A percentile compares a stretch with the other conserved stretches of the same genome.
Conservation (phyloP, 139 green algal species). For the Volvox africanus region DNA sequence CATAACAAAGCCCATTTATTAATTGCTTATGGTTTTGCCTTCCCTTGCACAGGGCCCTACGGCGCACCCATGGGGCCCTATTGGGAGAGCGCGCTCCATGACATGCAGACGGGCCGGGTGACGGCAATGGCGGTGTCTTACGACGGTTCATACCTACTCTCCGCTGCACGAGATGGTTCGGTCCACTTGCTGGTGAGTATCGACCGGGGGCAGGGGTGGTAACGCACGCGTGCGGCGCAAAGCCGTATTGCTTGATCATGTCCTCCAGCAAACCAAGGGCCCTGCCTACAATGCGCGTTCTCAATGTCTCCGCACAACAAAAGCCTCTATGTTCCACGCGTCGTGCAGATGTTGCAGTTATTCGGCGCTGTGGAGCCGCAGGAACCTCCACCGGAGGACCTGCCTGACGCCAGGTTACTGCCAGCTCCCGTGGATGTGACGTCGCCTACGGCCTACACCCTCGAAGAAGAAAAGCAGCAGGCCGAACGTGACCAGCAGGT, state of each 20-base stretch:
- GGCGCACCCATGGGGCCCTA: neutral
- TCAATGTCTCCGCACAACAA: too few relatives aligned
- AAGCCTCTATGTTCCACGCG: neutral
- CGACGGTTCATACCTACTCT: constrained; percentile 78
- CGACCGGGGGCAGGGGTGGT: too few relatives aligned
- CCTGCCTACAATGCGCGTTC: too few relatives aligned
- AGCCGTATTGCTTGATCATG: too few relatives aligned
- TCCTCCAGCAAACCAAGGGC: too few relatives aligned
- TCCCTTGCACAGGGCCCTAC: neutral
- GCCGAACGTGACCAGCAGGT: constrained; percentile 63
- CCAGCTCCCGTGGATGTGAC: constrained; percentile 49
- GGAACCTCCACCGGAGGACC: constrained; percentile 12
- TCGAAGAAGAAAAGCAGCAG: constrained; percentile 86
- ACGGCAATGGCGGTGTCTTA: constrained; percentile 66
- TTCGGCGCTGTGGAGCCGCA: neutral
- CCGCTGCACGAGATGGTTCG: constrained; percentile 64
- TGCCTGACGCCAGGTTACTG: neutral
- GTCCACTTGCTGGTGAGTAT: constrained; percentile 56
- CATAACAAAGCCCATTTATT: too few relatives aligned
- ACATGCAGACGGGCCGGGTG: constrained; percentile 67
- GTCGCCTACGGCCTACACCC: constrained; percentile 64
- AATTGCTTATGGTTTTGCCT: too few relatives aligned
- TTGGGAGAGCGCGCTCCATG: constrained; percentile 71
- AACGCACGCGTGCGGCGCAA: too few relatives aligned
- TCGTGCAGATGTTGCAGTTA: neutral